Conservation (phyloP, 805 yeast species). For the Candida patagonica region DNA sequence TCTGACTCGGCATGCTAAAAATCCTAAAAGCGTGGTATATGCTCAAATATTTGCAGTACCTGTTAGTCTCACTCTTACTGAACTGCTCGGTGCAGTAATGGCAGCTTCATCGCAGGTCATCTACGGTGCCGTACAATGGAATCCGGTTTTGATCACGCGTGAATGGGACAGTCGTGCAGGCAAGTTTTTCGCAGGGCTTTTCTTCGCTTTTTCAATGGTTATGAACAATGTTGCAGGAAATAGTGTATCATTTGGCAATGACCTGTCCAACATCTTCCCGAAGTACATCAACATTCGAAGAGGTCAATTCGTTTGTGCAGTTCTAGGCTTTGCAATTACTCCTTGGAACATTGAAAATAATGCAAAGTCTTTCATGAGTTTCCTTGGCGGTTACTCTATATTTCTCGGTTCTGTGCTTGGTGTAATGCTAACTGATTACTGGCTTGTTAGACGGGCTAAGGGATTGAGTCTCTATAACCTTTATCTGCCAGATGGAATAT, state of each 20-base stretch:
- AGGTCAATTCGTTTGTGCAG: conserved; percentile 31
- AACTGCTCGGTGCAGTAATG: conserved; percentile 39
- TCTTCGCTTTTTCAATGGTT: conserved; percentile 35
- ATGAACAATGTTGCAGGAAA: conserved; percentile 41
- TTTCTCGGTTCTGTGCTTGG: conserved; percentile 35
- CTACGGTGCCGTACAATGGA: conserved; percentile 35
- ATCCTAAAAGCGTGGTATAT: conserved; percentile 13
- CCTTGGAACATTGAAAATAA: conserved; percentile 28
- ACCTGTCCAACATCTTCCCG: conserved; percentile 39
- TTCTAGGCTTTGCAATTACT: conserved; percentile 28
- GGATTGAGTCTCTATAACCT: conserved; percentile 7
- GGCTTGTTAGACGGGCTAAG: conserved; percentile 32
- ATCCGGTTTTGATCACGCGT: conserved; percentile 36
- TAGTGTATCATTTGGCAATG: conserved; percentile 42
- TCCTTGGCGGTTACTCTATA: conserved; percentile 28
- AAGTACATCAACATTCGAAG: conserved; percentile 35
- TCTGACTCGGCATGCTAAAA: conserved; percentile 38
- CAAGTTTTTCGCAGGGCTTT: conserved; percentile 31
- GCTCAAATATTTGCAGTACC: conserved; percentile 30
- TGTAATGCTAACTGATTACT: conserved; percentile 33
- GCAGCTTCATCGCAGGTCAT: conserved; percentile 34
- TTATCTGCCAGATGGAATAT: conserved; percentile 22
- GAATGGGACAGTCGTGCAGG: conserved; percentile 32
- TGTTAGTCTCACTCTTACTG: conserved; percentile 35
- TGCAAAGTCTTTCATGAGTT: conserved; percentile 10